Percentiles rank a stretch among this genome's conserved stretches.
phyloP scores from a whole-genome alignment of 805 yeast genomes.

The Wickerhamiella hasegawae region DNA sequence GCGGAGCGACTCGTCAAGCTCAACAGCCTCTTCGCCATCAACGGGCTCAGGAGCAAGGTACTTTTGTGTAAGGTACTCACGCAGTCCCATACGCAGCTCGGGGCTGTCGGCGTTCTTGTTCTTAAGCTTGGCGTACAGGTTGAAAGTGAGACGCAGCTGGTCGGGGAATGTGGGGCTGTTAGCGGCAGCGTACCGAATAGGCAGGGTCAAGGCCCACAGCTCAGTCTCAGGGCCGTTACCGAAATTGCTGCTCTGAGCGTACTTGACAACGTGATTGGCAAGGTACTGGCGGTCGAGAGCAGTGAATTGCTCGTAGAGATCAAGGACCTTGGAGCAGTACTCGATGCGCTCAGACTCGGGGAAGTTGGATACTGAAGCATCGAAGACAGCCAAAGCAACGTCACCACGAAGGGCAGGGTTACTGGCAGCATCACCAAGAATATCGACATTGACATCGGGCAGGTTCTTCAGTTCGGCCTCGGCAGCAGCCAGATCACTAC shows the following conservation, averaged over 20 bases:
- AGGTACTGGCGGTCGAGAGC: conserved; percentile 56
- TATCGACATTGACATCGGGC: conserved; percentile 76
- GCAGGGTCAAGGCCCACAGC: conserved; percentile 45
- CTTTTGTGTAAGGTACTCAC: conserved; percentile 13
- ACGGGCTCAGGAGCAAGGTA: conserved; percentile 7
- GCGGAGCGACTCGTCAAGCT: conserved; percentile 11
- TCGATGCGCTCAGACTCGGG: conserved; percentile 24
- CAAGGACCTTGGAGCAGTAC: conserved; percentile 32
- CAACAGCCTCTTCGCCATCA: no score
- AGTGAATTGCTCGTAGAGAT: conserved; percentile 50
- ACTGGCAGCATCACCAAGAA: conserved; percentile 73
- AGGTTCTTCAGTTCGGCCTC: conserved; percentile 45
- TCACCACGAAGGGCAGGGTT: conserved; percentile 69
- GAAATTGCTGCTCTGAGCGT: conserved; percentile 30
- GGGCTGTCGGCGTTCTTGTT: conserved; percentile 6
- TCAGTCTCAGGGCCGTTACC: conserved; percentile 22
- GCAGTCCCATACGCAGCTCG: conserved; percentile 13
- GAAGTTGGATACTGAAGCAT: conserved; percentile 43
- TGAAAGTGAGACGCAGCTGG: conserved; percentile 50
- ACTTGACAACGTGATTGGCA: conserved; percentile 44
- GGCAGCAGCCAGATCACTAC: conserved; percentile 34
- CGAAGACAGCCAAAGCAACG: conserved; percentile 51
- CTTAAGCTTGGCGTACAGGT: conserved; percentile 33
- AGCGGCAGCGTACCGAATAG: conserved; percentile 38
- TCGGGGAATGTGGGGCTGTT: conserved; percentile 35